These are phyloP conservation scores for Chaetomium fimeti DNA, from an alignment of 495 filamentous ascomycete genomes.

Conservation along the genomic window DNA sequence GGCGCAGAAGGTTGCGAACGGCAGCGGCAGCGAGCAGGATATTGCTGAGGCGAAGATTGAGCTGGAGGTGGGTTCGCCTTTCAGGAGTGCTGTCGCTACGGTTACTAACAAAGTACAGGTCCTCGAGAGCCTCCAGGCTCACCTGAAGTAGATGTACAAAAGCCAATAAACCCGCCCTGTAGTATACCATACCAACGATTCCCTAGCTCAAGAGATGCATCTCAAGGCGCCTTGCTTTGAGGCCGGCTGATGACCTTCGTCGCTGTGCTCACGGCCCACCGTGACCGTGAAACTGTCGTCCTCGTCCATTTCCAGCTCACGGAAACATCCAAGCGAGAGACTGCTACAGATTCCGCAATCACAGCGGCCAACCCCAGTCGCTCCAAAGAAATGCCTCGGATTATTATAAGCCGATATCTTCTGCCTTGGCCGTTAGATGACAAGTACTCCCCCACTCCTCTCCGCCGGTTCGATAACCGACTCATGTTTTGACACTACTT, in stretches of 20 bases:
- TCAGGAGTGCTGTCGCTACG: neutral
- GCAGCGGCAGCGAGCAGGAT: conserved; percentile 92
- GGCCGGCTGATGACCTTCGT: neutral
- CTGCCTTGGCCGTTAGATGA: no score
- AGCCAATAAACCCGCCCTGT: conserved; percentile 28
- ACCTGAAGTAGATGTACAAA: conserved; percentile 62
- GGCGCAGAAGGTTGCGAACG: conserved; percentile 89
- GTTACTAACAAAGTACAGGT: conserved; percentile 30
- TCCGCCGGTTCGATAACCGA: no score
- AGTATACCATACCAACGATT: conserved; percentile 40
- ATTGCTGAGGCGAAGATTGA: conserved; percentile 98
- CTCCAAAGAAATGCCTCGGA: no score
- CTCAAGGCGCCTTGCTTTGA: conserved; percentile 26
- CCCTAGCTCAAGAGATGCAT: conserved; percentile 35
- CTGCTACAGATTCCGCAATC: no score
- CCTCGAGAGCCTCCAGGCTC: conserved; percentile 64
- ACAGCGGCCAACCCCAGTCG: no score
- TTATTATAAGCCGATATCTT: no score
- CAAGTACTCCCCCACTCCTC: no score
- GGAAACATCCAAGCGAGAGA: neutral
- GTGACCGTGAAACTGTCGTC: neutral
- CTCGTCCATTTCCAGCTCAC: neutral
- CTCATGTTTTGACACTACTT: no score
- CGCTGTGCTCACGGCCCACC: neutral
- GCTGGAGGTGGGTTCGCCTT: conserved; percentile 70